Evolutionary conservation across 164 flowering plant species (phyloP).

Genomic region (Sextonia rubra): DNA sequence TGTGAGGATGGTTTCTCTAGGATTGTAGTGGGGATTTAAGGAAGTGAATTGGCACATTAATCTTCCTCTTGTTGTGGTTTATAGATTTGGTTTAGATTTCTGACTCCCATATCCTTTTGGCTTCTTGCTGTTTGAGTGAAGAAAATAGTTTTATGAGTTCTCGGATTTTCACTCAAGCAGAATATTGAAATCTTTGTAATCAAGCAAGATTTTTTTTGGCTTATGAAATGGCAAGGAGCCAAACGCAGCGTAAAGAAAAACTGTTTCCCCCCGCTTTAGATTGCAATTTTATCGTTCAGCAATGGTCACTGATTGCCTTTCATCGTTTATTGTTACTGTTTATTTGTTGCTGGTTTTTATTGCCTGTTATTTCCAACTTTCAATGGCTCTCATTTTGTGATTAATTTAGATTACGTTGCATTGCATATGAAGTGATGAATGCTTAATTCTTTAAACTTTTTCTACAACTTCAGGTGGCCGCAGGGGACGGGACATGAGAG

Average conservation of each 20-base stretch:
- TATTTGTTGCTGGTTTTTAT: neutral
- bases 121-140: too few species aligned
- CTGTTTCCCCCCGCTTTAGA: too few species aligned
- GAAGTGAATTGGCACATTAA: neutral
- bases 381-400: neutral
- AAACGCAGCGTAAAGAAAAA: too few species aligned
- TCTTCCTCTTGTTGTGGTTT: neutral
- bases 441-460: neutral
- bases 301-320: neutral
- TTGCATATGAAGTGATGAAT: constrained; percentile 1
- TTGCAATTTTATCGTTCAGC: neutral
- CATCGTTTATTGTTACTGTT: neutral
- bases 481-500: constrained; percentile 36
- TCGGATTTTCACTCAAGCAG: too few species aligned
- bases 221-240: too few species aligned
- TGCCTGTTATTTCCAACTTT: neutral
- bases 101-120: neutral
- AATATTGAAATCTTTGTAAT: too few species aligned
- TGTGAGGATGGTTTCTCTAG: neutral
- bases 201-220: too few species aligned
- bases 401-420: neutral
- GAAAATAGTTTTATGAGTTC: too few species aligned
- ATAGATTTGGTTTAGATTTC: neutral
- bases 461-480: constrained; percentile 34
- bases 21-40: neutral